Base-by-base conservation (phyloP, 2,329 filamentous ascomycete species). In the Tolypocladium paradoxum region DNA sequence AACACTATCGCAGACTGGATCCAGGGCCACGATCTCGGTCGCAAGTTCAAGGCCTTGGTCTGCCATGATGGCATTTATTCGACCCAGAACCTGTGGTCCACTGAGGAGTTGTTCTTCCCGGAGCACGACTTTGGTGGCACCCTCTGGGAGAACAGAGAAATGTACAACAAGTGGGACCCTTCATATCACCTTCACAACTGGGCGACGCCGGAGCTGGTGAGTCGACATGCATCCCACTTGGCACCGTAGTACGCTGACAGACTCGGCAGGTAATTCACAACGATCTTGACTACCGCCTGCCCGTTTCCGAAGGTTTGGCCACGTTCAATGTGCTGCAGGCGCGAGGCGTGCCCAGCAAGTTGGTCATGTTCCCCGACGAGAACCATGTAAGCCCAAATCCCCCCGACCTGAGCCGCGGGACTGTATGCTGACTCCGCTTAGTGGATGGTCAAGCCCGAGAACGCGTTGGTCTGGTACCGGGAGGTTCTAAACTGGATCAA, bases 361-460 rank as follows among this genome's bases (percentile, higher is more conserved):
- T 95, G 58, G 64, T 95, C 59, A 85, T 83, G 22, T 96, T 95
- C 65, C 88, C 89, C 0, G 90, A 79, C 76, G 92, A 83, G 67
- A 82, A 82, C 58, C 79, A 83, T 56, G 69, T 72, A 62, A 69
- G 69, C 62, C 12, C 20, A 22, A 14, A 24, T 2, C 1, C 33
- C 3, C 27, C 16, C 4, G 6, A 12, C 20, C 1, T 16, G 47
- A 38, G 9, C 18, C 11, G 29, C 8, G 27, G 18, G 43, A 31
- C 27, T 11, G 16, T 31, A 35, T 49, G 33, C 35, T 57, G 27
- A 61, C 48, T 6, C 6, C 24, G 6, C 20, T 43, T 50, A 83
- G 80, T 85, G 89, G 89, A 90, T 96, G 4, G 65, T 96, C 52
- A 95, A 96, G 66, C 88, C 87, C 0, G 92, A 96, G 70, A 97